These are phyloP conservation scores for Teratosphaeria viscida DNA, from an alignment of 2,329 filamentous ascomycete species.

Conservation along the genomic window DNA sequence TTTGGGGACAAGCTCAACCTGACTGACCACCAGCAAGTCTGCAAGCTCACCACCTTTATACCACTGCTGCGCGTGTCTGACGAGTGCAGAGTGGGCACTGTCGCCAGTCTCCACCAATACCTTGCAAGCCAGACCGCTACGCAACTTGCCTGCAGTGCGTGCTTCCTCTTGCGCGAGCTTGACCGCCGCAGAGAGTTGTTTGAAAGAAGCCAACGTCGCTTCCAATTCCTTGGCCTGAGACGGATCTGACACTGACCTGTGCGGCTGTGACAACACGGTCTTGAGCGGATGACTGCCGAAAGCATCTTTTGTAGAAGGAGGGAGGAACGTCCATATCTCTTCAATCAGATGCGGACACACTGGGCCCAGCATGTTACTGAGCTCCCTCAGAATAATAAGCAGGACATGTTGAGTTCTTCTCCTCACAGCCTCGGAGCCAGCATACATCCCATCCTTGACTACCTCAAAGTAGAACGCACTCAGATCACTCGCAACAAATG, in stretches of 20 bases:
- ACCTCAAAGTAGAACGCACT: constrained; percentile 92
- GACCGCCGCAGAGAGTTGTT: constrained; percentile 51
- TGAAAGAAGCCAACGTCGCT: constrained; percentile 30
- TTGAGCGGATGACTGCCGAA: constrained; percentile 15
- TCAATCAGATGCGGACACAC: constrained; percentile 76
- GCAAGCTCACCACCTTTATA: constrained; percentile 24
- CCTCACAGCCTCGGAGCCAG: constrained; percentile 57
- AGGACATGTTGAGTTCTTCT: constrained; percentile 47
- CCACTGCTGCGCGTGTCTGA: constrained; percentile 1
- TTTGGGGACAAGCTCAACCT: constrained; percentile 5
- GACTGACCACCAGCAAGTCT: constrained; percentile 34
- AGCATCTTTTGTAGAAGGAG: constrained; percentile 28
- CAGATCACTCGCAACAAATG: constrained; percentile 71
- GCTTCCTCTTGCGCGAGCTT: constrained; percentile 68
- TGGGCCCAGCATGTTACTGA: constrained; percentile 70
- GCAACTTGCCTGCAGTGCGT: constrained; percentile 59
- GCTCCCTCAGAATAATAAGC: constrained; percentile 54
- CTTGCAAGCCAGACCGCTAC: constrained; percentile 69
- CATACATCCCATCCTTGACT: constrained; percentile 85
- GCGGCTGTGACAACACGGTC: constrained; percentile 12
- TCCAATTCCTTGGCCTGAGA: constrained; percentile 34
- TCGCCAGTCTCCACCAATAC: constrained; percentile 34
- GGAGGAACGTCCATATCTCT: constrained; percentile 74
- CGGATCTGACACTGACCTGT: background rate
- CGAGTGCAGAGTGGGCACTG: background rate